Evolutionary conservation across 2,329 filamentous ascomycete species (phyloP), one percentile per base, ranked within the genome.

Genomic region (Fusarium decemcellulare): DNA sequence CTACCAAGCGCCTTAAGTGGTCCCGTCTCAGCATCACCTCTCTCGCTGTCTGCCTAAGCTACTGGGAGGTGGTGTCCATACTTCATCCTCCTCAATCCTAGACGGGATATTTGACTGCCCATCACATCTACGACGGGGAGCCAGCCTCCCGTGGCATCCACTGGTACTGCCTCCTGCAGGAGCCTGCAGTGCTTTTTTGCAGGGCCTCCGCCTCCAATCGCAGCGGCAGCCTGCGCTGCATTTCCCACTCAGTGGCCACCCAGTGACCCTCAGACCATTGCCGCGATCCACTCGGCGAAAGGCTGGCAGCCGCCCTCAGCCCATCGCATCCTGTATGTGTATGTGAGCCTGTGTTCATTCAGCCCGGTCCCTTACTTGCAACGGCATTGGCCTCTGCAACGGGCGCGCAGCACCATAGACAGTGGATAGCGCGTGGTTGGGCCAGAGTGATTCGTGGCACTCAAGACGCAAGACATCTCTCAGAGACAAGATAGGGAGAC

Each of bases 141-240:
- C 29, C 46, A 64, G 23, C 52, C 43, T 52, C 12, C 43, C 52
- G 40, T 65, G 59, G 44, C 61, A 43, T 18, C n/a, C 42, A 44
- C 46, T 63, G 48, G 37, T 48, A 51, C 46, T 56, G 47, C 34
- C 67, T 69, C 46, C 65, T 63, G 65, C 70, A 67, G 69, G 62
- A 60, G 70, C 58, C 59, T 62, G 42, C 58, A 64, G 40, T 47
- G 42, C 37, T 52, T 61, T 46, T 42, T 61, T 50, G 57, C 56
- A 61, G 55, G 67, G 59, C 68, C 42, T 50, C 61, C 50, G 52
- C 65, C 66, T 71, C 72, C 71, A 74, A 74, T 74, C 61, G 68
- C 61, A 51, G 57, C 50, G 59, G 59, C 51, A 69, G 46, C 55
- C 61, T 54, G 40, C 27, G 32, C 64, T 59, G 46, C 63, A 44